phyloP scores from a whole-genome alignment of 2,329 filamentous ascomycete genomes.

The Ceratocystis diversiconidia region DNA sequence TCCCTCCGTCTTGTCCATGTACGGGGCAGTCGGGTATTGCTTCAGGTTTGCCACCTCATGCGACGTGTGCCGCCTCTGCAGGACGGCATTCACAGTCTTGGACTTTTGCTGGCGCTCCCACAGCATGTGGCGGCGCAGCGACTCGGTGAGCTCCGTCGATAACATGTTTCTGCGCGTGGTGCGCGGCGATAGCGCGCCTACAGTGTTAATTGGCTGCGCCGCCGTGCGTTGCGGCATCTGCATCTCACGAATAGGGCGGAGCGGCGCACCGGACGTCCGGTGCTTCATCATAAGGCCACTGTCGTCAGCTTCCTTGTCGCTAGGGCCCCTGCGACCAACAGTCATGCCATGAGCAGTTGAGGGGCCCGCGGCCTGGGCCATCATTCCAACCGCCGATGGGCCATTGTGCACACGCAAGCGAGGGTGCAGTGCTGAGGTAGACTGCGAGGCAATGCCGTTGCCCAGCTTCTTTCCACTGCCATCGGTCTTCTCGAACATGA shows the following conservation, averaged over 20 bases:
- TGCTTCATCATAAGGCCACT: constrained; percentile 50
- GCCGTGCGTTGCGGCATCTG: constrained; percentile 48
- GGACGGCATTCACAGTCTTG: constrained; percentile 70
- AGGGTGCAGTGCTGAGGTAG: constrained; percentile 51
- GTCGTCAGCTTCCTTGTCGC: constrained; percentile 44
- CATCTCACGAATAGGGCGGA: constrained; percentile 42
- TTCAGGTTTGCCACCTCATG: constrained; percentile 81
- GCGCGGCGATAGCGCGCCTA: constrained; percentile 67
- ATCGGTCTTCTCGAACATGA: constrained; percentile 68
- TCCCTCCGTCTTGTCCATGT: constrained; percentile 44
- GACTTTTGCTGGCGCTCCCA: constrained; percentile 95
- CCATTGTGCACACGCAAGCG: constrained; percentile 39
- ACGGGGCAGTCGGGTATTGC: constrained; percentile 57
- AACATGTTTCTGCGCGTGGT: constrained; percentile 94
- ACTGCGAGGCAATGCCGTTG: constrained; percentile 47
- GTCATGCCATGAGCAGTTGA: constrained; percentile 26
- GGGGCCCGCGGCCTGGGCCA: constrained; percentile 22
- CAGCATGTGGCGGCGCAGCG: constrained; percentile 75
- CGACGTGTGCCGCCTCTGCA: constrained; percentile 81
- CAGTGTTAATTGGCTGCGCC: constrained; percentile 66
- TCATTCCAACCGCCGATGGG: constrained; percentile 12
- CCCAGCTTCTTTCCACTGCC: constrained; percentile 52
- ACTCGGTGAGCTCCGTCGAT: constrained; percentile 84
- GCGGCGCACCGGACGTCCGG: constrained; percentile 34
- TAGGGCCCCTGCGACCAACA: constrained; percentile 26